These are phyloP conservation scores for Phascolomyces articulosus DNA, from an alignment of 371 early-diverging fungal genomes.

Conservation along the genomic window DNA sequence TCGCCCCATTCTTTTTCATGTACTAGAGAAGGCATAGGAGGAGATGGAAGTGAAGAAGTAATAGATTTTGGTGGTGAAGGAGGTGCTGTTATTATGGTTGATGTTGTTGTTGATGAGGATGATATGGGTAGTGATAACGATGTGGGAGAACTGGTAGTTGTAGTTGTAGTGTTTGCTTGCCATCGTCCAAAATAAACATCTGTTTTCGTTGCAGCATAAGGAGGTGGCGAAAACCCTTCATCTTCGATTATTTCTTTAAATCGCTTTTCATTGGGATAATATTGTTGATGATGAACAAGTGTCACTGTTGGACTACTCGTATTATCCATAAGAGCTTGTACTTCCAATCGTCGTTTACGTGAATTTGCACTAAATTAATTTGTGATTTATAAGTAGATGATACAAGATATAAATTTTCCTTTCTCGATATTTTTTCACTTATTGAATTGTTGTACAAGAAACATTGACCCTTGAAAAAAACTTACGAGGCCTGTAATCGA, in stretches of 20 bases:
- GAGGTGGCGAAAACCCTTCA: slow-evolving; percentile 4
- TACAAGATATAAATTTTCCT: no score
- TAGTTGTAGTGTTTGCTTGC: slow-evolving; percentile 6
- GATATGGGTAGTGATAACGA: no score
- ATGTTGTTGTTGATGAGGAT: no score
- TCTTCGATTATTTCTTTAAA: slow-evolving; percentile 10
- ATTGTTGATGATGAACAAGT: not conserved
- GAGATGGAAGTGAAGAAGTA: not conserved
- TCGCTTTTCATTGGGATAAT: not conserved
- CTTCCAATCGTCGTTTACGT: slow-evolving; percentile 17
- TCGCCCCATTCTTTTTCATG: slow-evolving; percentile 1
- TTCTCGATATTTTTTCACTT: no score
- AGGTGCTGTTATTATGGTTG: not conserved
- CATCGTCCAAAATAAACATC: slow-evolving; percentile 26
- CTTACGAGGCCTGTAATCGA: slow-evolving; percentile 32
- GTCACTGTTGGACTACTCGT: not conserved
- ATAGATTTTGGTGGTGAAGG: slow-evolving; percentile 1
- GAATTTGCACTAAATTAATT: slow-evolving; percentile 7
- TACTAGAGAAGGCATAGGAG: not conserved
- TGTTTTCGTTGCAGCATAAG: slow-evolving; percentile 12
- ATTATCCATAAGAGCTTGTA: not conserved
- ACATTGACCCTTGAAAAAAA: not conserved
- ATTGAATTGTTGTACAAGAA: no score
- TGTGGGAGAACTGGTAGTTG: no score
- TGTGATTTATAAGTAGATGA: not conserved